Conservation (phyloP, 257 asterid species). For the Thymus mandschuricus region DNA sequence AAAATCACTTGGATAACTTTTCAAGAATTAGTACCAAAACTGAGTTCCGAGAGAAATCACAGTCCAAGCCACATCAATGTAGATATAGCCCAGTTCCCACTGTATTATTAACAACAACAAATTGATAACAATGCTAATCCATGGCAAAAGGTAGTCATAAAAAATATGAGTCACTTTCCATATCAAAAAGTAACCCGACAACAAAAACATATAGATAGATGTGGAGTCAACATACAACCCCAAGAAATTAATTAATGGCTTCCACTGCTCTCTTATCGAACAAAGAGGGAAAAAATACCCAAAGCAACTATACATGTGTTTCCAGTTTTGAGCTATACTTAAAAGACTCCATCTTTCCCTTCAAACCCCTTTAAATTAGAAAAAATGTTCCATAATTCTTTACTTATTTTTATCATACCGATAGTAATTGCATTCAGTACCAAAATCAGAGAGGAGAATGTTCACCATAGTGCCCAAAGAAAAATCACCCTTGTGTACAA, state of each 20-base stretch:
- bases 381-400: neutral
- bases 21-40: neutral
- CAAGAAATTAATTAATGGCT: neutral
- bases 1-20: neutral
- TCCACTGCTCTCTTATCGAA: neutral
- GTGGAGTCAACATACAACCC: neutral
- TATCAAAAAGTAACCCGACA: neutral
- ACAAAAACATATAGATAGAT: neutral
- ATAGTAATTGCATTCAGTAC: neutral
- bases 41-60: neutral
- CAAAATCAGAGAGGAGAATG: neutral
- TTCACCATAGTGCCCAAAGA: neutral
- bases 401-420: neutral
- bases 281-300: neutral
- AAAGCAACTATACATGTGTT: neutral
- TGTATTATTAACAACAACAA: neutral
- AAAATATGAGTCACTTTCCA: neutral
- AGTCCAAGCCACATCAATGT: neutral
- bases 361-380: neutral
- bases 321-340: conserved; percentile 4
- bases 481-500: neutral
- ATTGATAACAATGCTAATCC: neutral
- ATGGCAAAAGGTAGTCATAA: neutral
- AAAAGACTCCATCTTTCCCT: neutral
- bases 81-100: neutral